Conservation (phyloP, 495 filamentous ascomycete species). For the Penicillium bialowiezense region DNA sequence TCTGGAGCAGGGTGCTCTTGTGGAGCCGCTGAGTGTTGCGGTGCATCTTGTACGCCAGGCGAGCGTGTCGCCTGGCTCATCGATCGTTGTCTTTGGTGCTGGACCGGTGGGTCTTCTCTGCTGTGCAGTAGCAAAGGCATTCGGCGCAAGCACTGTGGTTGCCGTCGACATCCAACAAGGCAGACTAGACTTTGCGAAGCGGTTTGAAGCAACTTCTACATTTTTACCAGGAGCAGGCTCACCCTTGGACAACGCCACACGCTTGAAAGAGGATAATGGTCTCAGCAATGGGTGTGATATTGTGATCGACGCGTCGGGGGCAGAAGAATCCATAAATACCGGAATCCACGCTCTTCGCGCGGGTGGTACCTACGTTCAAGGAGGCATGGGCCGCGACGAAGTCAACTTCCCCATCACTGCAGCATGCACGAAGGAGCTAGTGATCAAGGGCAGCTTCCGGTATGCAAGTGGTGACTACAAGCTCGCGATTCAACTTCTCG, state of each 20-base stretch:
- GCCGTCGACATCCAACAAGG: slow-evolving; percentile 41
- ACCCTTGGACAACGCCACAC: not conserved
- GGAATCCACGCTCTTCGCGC: slow-evolving; percentile 62
- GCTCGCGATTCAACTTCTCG: slow-evolving; percentile 69
- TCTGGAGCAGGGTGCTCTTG: slow-evolving; percentile 73
- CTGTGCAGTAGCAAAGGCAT: slow-evolving; percentile 34
- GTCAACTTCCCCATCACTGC: slow-evolving; percentile 79
- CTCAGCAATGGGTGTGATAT: slow-evolving; percentile 61
- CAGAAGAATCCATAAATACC: slow-evolving; percentile 69
- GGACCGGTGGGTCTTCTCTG: slow-evolving; percentile 42
- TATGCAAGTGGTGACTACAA: slow-evolving; percentile 75
- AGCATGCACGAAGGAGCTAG: slow-evolving; percentile 74
- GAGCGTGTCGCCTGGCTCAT: slow-evolving; percentile 24
- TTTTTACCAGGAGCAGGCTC: not conserved
- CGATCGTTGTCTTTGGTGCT: slow-evolving; percentile 36
- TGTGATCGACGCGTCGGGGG: slow-evolving; percentile 76
- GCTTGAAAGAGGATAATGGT: slow-evolving; percentile 6
- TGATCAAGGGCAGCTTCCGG: slow-evolving; percentile 71
- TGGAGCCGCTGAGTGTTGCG: slow-evolving; percentile 77
- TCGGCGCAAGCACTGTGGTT: slow-evolving; percentile 36
- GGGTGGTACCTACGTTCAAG: slow-evolving; percentile 80
- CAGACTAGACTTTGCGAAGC: slow-evolving; percentile 33
- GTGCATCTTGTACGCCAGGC: slow-evolving; percentile 52
- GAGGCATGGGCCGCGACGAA: slow-evolving; percentile 73
- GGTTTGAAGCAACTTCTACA: slow-evolving; percentile 4